phyloP scores from a whole-genome alignment of 148 eudicot genomes.

The Arctostaphylos glauca region DNA sequence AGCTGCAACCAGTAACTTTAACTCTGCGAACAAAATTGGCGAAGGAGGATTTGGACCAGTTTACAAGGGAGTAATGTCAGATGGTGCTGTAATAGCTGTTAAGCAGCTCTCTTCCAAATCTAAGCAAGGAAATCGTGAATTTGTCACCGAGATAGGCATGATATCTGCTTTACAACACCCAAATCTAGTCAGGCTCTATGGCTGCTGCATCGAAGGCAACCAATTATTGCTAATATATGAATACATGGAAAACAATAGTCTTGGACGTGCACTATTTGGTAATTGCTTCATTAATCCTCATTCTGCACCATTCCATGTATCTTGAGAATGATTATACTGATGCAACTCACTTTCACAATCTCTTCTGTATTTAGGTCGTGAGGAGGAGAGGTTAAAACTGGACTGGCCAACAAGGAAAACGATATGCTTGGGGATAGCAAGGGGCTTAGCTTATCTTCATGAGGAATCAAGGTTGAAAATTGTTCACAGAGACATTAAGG shows the following conservation, averaged over 20 bases:
- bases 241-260: slow-evolving; percentile 78
- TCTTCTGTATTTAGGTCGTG: slow-evolving; percentile 27
- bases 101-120: slow-evolving; percentile 86
- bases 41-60: slow-evolving; percentile 98
- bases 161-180: slow-evolving; percentile 88
- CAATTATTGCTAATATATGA: slow-evolving; percentile 69
- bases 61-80: slow-evolving; percentile 76
- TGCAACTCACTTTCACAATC: background rate
- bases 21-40: slow-evolving; percentile 60
- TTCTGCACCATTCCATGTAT: background rate
- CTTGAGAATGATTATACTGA: background rate
- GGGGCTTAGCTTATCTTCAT: slow-evolving; percentile 62
- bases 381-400: slow-evolving; percentile 37
- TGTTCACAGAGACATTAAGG: slow-evolving; percentile 82
- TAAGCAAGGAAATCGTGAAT: slow-evolving; percentile 78
- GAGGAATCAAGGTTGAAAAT: slow-evolving; percentile 66
- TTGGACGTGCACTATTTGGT: slow-evolving; percentile 78
- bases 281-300: slow-evolving; percentile 19
- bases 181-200: slow-evolving; percentile 76
- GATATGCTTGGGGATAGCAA: slow-evolving; percentile 58
- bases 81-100: slow-evolving; percentile 75
- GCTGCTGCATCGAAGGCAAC: slow-evolving; percentile 81
- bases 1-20: slow-evolving; percentile 68
- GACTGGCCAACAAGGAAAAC: slow-evolving; percentile 58
- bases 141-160: slow-evolving; percentile 77